Conservation (phyloP, 129 eudicot species). For the Oenanthe sinensis region DNA sequence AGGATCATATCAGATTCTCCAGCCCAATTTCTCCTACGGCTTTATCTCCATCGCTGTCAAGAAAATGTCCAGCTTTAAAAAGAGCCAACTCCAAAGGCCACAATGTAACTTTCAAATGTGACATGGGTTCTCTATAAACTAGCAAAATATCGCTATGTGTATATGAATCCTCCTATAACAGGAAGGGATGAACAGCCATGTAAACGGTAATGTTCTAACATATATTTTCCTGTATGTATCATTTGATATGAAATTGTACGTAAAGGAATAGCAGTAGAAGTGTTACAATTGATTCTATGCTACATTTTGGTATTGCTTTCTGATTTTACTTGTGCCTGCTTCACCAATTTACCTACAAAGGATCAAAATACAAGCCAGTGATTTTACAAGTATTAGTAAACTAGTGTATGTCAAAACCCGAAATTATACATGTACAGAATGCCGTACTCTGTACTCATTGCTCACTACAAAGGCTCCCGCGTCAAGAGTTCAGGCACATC, state of each 20-base stretch:
- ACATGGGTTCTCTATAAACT: slow-evolving; percentile 6
- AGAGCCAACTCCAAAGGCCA: slow-evolving; percentile 51
- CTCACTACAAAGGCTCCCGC: not conserved
- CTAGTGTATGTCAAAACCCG: too few relatives aligned
- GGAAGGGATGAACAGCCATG: slow-evolving; percentile 9
- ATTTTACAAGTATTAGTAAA: too few relatives aligned
- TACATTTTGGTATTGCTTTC: not conserved
- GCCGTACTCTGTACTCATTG: not conserved
- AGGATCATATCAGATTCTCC: not conserved
- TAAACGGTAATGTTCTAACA: not conserved
- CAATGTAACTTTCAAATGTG: slow-evolving; percentile 32
- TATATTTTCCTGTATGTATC: not conserved
- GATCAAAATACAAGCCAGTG: not conserved
- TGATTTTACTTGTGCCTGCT: not conserved
- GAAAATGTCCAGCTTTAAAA: slow-evolving; percentile 11
- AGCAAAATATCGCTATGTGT: not conserved
- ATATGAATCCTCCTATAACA: not conserved
- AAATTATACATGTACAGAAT: not conserved
- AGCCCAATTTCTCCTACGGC: slow-evolving; percentile 15
- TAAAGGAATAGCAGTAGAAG: not conserved
- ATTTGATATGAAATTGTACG: slow-evolving; percentile 4
- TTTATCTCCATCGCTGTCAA: not conserved
- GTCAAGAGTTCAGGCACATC: not conserved
- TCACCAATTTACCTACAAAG: not conserved
- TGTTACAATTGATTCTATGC: not conserved